Evolutionary conservation across 169 alveolate genomes (phyloP).

Genomic region (Amoebophrya sp.): DNA sequence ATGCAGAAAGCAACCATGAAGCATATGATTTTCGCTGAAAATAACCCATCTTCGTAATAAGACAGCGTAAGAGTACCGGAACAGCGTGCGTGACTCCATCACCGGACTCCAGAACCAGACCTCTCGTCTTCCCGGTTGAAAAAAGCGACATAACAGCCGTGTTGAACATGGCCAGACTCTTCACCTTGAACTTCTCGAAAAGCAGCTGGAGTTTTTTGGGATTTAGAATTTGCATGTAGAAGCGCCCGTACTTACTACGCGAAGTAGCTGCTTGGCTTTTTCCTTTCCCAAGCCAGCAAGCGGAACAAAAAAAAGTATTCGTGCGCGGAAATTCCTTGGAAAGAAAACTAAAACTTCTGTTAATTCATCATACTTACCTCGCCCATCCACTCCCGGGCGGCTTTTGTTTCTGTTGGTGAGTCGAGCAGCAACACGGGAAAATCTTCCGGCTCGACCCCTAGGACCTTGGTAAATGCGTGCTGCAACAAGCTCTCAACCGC

Average conservation of each 20-base stretch:
- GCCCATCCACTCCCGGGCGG: slow-evolving; percentile 68
- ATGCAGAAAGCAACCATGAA: too few species aligned
- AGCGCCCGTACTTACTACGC: too few species aligned
- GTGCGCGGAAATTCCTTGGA: too few species aligned
- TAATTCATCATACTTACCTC: too few species aligned
- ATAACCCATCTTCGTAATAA: background rate
- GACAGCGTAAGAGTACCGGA: slow-evolving; percentile 49
- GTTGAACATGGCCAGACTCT: slow-evolving; percentile 65
- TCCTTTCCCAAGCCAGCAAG: too few species aligned
- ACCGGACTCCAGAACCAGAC: slow-evolving; percentile 81
- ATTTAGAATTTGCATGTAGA: background rate
- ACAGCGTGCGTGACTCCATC: slow-evolving; percentile 80
- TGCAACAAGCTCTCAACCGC: slow-evolving; percentile 71
- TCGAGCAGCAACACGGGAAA: slow-evolving; percentile 72
- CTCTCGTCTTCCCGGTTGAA: slow-evolving; percentile 77
- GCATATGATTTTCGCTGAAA: too few species aligned
- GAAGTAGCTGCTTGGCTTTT: too few species aligned
- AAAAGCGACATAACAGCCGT: slow-evolving; percentile 75
- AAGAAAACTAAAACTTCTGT: too few species aligned
- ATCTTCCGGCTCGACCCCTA: slow-evolving; percentile 59
- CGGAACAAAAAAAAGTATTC: too few species aligned
- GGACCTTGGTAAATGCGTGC: slow-evolving; percentile 56
- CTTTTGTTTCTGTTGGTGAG: slow-evolving; percentile 71
- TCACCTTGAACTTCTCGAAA: slow-evolving; percentile 75
- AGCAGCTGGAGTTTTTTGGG: slow-evolving; percentile 47